Conservation (phyloP, 768 basidiomycete species). For the Pleurotus tuber-regium region DNA sequence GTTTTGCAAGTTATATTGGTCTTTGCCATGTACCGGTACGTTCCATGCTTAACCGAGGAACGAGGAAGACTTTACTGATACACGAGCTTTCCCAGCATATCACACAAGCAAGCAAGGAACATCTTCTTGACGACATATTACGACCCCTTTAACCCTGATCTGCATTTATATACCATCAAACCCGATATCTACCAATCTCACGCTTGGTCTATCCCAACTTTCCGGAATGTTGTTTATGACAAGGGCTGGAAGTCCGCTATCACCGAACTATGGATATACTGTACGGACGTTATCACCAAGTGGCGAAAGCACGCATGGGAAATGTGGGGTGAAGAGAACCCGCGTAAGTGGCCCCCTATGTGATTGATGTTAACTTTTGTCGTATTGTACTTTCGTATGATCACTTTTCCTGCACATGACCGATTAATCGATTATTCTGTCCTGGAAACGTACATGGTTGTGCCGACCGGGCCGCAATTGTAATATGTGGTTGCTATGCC, state of each 20-base stretch:
- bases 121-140: constrained; percentile 75
- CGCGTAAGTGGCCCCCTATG: constrained; percentile 37
- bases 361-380: constrained; percentile 19
- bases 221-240: constrained; percentile 34
- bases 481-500: too few species aligned
- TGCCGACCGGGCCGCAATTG: too few species aligned
- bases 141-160: constrained; percentile 74
- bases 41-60: neutral
- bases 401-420: neutral
- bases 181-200: constrained; percentile 36
- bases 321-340: constrained; percentile 34
- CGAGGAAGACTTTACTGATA: constrained; percentile 3
- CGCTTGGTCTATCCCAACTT: constrained; percentile 36
- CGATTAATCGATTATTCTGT: too few species aligned
- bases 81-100: constrained; percentile 35
- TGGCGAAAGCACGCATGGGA: constrained; percentile 44
- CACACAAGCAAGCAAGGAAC: constrained; percentile 43
- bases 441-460: too few species aligned
- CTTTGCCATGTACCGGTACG: constrained; percentile 59
- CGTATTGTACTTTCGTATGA: constrained; percentile 1
- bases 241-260: constrained; percentile 39
- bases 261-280: constrained; percentile 35
- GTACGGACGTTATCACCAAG: constrained; percentile 29
- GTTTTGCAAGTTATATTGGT: constrained; percentile 44
- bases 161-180: constrained; percentile 51